Conservation (phyloP, 805 yeast species). For the Candida mattraensis region DNA sequence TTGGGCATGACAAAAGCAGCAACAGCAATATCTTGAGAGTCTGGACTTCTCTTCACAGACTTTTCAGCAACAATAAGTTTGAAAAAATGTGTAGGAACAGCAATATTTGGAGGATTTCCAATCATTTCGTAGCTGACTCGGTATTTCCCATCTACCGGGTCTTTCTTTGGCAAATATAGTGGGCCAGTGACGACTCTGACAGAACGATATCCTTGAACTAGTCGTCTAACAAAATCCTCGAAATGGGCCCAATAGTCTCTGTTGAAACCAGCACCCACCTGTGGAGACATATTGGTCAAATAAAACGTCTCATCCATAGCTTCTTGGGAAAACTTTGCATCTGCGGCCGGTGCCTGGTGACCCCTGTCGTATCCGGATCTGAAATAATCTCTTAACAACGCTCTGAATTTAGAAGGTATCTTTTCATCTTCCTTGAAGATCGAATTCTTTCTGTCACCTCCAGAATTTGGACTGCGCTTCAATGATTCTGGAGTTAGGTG, state of each 20-base stretch:
- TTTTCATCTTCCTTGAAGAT: constrained; percentile 84
- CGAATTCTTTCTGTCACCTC: constrained; percentile 77
- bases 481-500: constrained; percentile 79
- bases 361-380: constrained; percentile 96
- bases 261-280: constrained; percentile 96
- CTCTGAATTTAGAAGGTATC: constrained; percentile 77
- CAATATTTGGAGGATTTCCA: constrained; percentile 94
- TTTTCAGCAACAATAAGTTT: constrained; percentile 85
- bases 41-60: constrained; percentile 37
- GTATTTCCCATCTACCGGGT: constrained; percentile 76
- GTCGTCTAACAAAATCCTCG: constrained; percentile 81
- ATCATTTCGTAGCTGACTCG: constrained; percentile 87
- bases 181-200: constrained; percentile 95
- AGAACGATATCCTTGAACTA: constrained; percentile 66
- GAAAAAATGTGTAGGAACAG: constrained; percentile 97
- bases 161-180: constrained; percentile 75
- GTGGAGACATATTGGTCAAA: constrained; percentile 91
- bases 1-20: constrained; percentile 96
- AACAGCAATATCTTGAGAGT: constrained; percentile 54
- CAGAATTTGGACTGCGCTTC: constrained; percentile 37
- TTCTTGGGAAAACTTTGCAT: constrained; percentile 83
- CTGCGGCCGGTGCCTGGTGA: constrained; percentile 97
- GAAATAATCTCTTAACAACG: constrained; percentile 78
- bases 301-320: constrained; percentile 96
- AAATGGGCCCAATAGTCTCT: constrained; percentile 98